These are phyloP conservation scores for Diaporthe velutina DNA, from an alignment of 2,329 filamentous ascomycete species.

Conservation along the genomic window DNA sequence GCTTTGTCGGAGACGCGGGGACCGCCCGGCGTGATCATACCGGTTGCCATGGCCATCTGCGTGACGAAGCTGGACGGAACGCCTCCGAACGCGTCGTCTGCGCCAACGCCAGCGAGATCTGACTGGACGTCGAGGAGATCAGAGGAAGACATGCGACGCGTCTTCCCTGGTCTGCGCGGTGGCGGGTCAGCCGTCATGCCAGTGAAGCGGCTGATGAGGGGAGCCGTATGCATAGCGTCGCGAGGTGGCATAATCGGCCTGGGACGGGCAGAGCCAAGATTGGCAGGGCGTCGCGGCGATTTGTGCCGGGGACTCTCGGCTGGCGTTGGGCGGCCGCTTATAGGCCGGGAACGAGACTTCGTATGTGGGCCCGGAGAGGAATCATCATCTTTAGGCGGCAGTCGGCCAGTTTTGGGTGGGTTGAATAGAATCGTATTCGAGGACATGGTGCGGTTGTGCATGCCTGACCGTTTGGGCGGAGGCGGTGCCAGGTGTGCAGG, in stretches of 20 bases:
- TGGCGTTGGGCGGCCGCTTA: slow-evolving; percentile 54
- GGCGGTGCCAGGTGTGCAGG: slow-evolving; percentile 43
- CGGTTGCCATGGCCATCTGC: slow-evolving; percentile 81
- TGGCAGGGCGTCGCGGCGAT: slow-evolving; percentile 62
- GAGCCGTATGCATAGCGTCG: slow-evolving; percentile 66
- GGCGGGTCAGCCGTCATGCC: slow-evolving; percentile 62
- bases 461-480: slow-evolving; percentile 51
- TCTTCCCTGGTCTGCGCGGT: slow-evolving; percentile 50
- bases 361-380: slow-evolving; percentile 53
- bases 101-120: slow-evolving; percentile 73
- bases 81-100: slow-evolving; percentile 71
- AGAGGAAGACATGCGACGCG: slow-evolving; percentile 70
- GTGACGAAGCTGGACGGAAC: slow-evolving; percentile 84
- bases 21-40: slow-evolving; percentile 67
- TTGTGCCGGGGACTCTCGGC: slow-evolving; percentile 56
- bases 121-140: slow-evolving; percentile 73
- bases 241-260: slow-evolving; percentile 68
- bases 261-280: slow-evolving; percentile 62
- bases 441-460: slow-evolving; percentile 81
- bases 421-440: slow-evolving; percentile 89
- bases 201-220: slow-evolving; percentile 63
- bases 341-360: slow-evolving; percentile 50
- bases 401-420: slow-evolving; percentile 56
- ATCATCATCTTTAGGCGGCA: slow-evolving; percentile 49
- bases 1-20: slow-evolving; percentile 47